Evolutionary conservation across 108 stramenopile genomes (phyloP), one percentile per base, ranked within the genome.

Genomic region (Skeletonema marinoi): DNA sequence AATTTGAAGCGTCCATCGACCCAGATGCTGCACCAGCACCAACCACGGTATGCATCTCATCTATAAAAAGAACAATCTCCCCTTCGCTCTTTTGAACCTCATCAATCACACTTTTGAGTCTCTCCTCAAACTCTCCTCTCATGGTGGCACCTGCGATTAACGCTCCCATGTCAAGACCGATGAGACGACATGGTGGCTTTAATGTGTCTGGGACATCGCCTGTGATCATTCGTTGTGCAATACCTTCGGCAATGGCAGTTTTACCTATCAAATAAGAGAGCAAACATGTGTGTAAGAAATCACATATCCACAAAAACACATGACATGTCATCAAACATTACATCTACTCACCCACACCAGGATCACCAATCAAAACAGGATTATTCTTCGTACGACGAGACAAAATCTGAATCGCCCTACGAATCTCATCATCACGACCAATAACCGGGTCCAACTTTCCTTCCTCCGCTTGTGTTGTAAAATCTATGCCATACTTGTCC

Each of bases 91-190:
- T 92, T 46, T 92, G 89, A 1, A 99, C 97, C 70, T 99, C 99
- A 75, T 97, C 97, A 78, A 99, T 80, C 13, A 99, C 99, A 16
- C 96, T 91, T 89, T 99, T 99, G n/a, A 99, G 83, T 32, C 99
- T 91, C 83, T 99, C 99, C 76, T 99, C 99, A 78, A 99, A 99
- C 83, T 99, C 98, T 64, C 99, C 99, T 44, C 99, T 86, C 92
- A 97, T 98, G 63, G 92, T 98, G 9, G 99, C 98, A 51, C 99
- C 99, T 10, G 99, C 99, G 7, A 99, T 94, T 32, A 99, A 86
- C 4, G 98, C 97, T 44, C 96, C 98, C 86, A 99, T 90, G 69
- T 99, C 99, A 17, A 99, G 82, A 13, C 96, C 93, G 70, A 98
- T 92, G 59, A 99, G 82, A 92, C 88, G 72, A 46, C 94, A 93